Evolutionary conservation across 192 early-diverging fungal genomes (phyloP), one percentile per base, ranked within the genome.

Genomic region (Neocallimastix lanati): DNA sequence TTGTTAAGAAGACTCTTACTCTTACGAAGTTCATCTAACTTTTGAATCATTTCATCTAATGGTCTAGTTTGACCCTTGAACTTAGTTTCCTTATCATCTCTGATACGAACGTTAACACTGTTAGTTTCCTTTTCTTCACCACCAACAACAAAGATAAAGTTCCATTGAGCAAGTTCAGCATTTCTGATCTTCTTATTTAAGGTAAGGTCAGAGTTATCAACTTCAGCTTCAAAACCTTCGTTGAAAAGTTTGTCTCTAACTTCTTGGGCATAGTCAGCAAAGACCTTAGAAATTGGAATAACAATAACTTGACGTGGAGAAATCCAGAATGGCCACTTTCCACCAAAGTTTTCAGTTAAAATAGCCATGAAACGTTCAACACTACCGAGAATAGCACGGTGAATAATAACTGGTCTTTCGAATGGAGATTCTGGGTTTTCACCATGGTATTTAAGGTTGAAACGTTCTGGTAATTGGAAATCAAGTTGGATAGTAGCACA

Each of bases 251-350:
- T 83, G 81, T 94, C 82, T 76, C 82, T 83, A 29, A 99, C 92
- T 81, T 91, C 85, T 81, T 90, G 81, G 5, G 95, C 96, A 84
- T 99, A 99, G 21, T 88, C 91, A 81, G 88, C 90, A 80, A 93
- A 89, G 4, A 90, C 90, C 13, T 85, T 85, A 0, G 93, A 92
- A 29, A 99, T 93, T 9, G 97, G 97, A 40, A 99, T 90, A 28
- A 99, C 88, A 79, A 93, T 87, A 27, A 97, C 83, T 86, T 98
- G 97, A 78, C 95, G 93, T 67, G 97, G 97, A 25, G 93, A 94
- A 67, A 99, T 86, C 97, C 97, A 99, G 89, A 99, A 92, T 29
- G 96, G 96, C 95, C 96, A 98, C 83, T 96, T 96, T 80, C 97
- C 97, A 77, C 87, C 96, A 88, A 93, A 98, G 87, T 93, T 90